phyloP scores from a whole-genome alignment of 495 filamentous ascomycete genomes.

The Hapsidospora chrysogenum region DNA sequence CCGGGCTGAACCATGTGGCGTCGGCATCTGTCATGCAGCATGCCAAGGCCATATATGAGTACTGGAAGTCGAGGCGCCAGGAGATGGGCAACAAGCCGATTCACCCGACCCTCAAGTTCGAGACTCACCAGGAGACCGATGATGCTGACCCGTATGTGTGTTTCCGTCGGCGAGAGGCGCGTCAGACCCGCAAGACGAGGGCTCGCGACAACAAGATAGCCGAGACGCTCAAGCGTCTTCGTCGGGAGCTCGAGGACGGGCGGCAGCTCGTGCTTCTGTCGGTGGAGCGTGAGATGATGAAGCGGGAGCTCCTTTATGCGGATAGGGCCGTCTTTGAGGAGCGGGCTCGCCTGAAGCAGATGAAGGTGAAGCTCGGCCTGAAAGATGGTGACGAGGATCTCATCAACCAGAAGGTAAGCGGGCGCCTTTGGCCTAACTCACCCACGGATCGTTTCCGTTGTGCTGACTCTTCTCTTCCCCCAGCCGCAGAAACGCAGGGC shows the following conservation, averaged over 20 bases:
- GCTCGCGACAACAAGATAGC: slow-evolving; percentile 83
- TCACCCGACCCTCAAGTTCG: slow-evolving; percentile 72
- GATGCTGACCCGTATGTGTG: slow-evolving; percentile 96
- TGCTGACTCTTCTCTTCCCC: slow-evolving; percentile 12
- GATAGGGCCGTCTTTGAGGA: slow-evolving; percentile 68
- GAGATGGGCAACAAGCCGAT: slow-evolving; percentile 47
- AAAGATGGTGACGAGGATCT: slow-evolving; percentile 91
- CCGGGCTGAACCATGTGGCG: slow-evolving; percentile 56
- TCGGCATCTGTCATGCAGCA: slow-evolving; percentile 44
- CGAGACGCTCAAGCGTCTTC: slow-evolving; percentile 82
- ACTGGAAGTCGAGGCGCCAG: slow-evolving; percentile 67
- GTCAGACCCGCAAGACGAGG: slow-evolving; percentile 86
- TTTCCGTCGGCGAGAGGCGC: slow-evolving; percentile 89
- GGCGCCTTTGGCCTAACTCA: slow-evolving; percentile 1
- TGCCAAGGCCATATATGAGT: slow-evolving; percentile 74
- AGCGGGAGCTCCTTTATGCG: slow-evolving; percentile 55
- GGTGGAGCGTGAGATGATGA: slow-evolving; percentile 58
- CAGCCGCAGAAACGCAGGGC: slow-evolving; percentile 55
- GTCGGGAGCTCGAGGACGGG: slow-evolving; percentile 83
- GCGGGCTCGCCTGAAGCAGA: slow-evolving; percentile 61
- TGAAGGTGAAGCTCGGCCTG: slow-evolving; percentile 74
- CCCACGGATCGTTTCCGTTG: slow-evolving; percentile 9
- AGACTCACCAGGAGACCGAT: slow-evolving; percentile 82
- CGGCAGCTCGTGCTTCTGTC: slow-evolving; percentile 64
- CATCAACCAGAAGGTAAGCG: slow-evolving; percentile 74